A percentile compares a stretch with the other conserved stretches of the same genome.
phyloP scores from a whole-genome alignment of 495 filamentous ascomycete genomes.

The Penicillium alfredii region DNA sequence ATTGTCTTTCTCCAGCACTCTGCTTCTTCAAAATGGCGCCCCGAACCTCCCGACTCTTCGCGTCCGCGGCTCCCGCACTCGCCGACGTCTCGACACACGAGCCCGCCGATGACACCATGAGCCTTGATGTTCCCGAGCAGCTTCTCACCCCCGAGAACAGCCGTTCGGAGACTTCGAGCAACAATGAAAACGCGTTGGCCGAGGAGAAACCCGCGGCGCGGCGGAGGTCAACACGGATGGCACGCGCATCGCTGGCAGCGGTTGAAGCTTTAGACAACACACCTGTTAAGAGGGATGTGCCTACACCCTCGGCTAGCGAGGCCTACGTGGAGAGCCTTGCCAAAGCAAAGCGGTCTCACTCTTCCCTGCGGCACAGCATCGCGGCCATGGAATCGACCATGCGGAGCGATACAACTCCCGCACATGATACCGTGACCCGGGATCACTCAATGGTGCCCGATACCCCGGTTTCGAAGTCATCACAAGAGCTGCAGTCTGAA shows the following conservation, averaged over 20 bases:
- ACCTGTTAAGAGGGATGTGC: constrained; percentile 20
- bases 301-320: constrained; percentile 38
- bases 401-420: constrained; percentile 30
- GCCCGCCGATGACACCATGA: constrained; percentile 32
- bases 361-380: constrained; percentile 39
- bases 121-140: constrained; percentile 39
- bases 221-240: constrained; percentile 38
- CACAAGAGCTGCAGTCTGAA: constrained; percentile 35
- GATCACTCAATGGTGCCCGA: constrained; percentile 34
- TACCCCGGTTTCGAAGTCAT: constrained; percentile 38
- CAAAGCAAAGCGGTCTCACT: constrained; percentile 29
- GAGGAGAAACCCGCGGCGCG: constrained; percentile 37
- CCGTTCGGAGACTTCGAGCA: constrained; percentile 47
- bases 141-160: constrained; percentile 44
- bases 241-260: constrained; percentile 37
- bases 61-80: constrained; percentile 32
- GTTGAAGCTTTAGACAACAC: constrained; percentile 24
- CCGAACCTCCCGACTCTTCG: constrained; percentile 20
- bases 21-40: constrained; percentile 23
- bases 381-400: constrained; percentile 40
- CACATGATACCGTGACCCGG: constrained; percentile 26
- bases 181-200: constrained; percentile 39
- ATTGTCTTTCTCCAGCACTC: constrained; percentile 8
- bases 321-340: constrained; percentile 30
- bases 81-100: constrained; percentile 29